Evolutionary conservation across 345 rosid species (phyloP).

Genomic region (Salix brachista): DNA sequence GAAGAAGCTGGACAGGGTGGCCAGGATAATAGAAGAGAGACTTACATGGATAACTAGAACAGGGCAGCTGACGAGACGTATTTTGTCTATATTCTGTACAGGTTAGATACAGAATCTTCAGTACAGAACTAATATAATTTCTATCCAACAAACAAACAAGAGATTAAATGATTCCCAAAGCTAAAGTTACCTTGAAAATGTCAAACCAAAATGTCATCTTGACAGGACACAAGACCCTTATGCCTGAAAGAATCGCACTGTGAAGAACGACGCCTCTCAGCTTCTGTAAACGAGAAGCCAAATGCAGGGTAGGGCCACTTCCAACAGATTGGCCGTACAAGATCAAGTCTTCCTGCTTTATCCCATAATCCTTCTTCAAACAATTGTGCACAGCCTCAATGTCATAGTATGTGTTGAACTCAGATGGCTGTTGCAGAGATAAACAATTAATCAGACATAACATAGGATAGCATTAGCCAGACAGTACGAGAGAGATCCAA

Average conservation of each 20-base stretch:
- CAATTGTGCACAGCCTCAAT: conserved; percentile 86
- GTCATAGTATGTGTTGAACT: conserved; percentile 87
- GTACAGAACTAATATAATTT: background rate
- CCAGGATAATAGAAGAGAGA: background rate
- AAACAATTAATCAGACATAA: conserved; percentile 11
- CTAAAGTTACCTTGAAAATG: conserved; percentile 63
- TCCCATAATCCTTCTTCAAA: conserved; percentile 61
- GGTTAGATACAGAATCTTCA: conserved; percentile 12
- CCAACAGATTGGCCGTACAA: conserved; percentile 97
- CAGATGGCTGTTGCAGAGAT: conserved; percentile 61
- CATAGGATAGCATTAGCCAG: background rate
- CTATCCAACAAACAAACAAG: background rate
- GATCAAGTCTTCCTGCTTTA: conserved; percentile 78
- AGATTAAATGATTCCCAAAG: background rate
- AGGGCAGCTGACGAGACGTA: conserved; percentile 75
- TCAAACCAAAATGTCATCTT: conserved; percentile 96
- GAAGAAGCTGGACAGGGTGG: background rate
- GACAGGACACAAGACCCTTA: conserved; percentile 89
- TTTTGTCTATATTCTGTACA: conserved; percentile 95
- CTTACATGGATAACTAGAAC: conserved; percentile 97
- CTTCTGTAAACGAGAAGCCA: conserved; percentile 63
- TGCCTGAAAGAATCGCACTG: conserved; percentile 91
- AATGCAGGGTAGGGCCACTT: conserved; percentile 89
- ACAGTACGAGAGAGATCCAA: background rate
- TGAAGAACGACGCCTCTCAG: conserved; percentile 91